Base-by-base conservation (phyloP, 2,329 filamentous ascomycete species). In the Pseudogymnoascus sp. region DNA sequence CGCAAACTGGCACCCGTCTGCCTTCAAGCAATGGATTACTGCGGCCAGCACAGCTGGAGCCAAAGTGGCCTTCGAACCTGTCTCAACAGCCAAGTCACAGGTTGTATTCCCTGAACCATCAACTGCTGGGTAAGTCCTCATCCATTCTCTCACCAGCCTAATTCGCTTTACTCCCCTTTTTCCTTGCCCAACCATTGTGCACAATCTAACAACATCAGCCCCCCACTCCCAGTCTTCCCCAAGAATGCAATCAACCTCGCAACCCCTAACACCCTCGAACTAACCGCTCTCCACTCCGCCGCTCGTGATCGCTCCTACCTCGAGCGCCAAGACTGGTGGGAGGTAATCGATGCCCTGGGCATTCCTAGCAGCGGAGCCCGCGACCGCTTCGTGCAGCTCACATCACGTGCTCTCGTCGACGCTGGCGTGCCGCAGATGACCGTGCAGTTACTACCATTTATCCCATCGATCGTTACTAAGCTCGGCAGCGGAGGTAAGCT, bases 381-480 rank as follows among this genome's bases (percentile, higher is more conserved):
- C 61, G 87, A 92, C 28, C 82, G 85, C 0, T 88, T 96, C 61
- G 81, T 89, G 0, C 78, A 82, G 4, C 78, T 92, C n/a, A 89
- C 90, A 0, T 86, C 82, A 1, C 71, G 77, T 0, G 79, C 81
- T 2, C 79, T 97, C 61, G 89, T 92, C 0, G 89, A 96, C 68
- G 80, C 85, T 8, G 95, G 93, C 1, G 84, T 96, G 11, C 91
- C 93, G 0, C 88, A 96, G 69, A 89, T 93, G 77, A 85, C 83
- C 37, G 83, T 97, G 42, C 90, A 95, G 70, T 83, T 99, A 18
- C 82, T 97, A 1, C 95, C 95, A 0, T 96, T 91, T 69, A 89
- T 97, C 21, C 92, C 93, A 0, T 90, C 85, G 2, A 84, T 97
- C 31, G 77, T 96, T 42, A 91, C 91, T 1, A 97, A 96, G 74